Evolutionary conservation across 441 rosid species (phyloP), one percentile per base, ranked within the genome.

Genomic region (Gossypium davidsonii): DNA sequence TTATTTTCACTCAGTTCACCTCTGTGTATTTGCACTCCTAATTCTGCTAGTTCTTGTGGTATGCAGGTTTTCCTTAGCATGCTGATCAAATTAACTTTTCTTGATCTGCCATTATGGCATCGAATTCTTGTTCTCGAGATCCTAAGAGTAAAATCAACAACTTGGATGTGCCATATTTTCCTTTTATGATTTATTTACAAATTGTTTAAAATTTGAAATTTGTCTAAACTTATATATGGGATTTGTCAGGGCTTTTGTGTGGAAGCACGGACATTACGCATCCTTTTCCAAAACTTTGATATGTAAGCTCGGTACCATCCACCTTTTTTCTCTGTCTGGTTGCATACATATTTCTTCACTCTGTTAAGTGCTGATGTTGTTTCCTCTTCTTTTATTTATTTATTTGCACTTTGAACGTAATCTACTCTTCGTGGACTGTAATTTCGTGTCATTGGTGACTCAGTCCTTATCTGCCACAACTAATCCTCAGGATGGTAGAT

Each of bases 91-190:
- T 90, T 86, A 76, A 89, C 93, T 72, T 91, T 87, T 85, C 91
- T 91, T 72, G 99, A 96, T 86, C 85, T 96, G 79, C 97, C 98
- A 74, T 78, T 96, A 73, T 96, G 99, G 99, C 98, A 96, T 85
- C 97, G 97, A 70, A 96, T 96, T 84, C 99, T 96, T 73, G 99
- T 96, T 85, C 98, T 96, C 75, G 99, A 96, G 89, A 87, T 96
- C 79, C 83, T 96, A 79, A 88, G 98, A 97, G 99, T 96, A 90
- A 88, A 79, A 62, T 66, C 68, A 70, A 73, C 68, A 72, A 20
- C 63, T 37, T 72, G 46, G 42, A 5, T 59, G 66, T 31, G 44
- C 4, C 57, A 25, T 74, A 65, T 60, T 74, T 56, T 55, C 71
- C 44, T 39, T 52, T 73, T 70, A 75, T 79, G 73, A 57, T 63